Conservation (phyloP, 225 moss, liverwort and hornwort genomes). For the Asterella californica region DNA sequence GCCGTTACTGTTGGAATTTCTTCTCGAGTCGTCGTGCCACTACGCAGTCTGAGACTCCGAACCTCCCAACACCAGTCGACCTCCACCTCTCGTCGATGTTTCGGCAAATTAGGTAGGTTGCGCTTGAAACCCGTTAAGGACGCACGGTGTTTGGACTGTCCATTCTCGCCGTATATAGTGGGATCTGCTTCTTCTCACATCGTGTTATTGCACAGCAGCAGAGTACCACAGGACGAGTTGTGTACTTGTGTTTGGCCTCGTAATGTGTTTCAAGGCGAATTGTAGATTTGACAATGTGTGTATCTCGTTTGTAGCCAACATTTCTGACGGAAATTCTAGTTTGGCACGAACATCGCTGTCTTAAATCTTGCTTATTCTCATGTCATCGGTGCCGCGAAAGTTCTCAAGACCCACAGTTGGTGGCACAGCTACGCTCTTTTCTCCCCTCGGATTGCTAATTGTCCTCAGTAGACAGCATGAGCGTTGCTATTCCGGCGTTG, state of each 20-base stretch:
- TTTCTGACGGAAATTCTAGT: background rate
- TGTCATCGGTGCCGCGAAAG: background rate
- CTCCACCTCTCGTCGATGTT: conserved; percentile 3
- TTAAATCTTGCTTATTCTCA: background rate
- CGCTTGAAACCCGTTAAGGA: background rate
- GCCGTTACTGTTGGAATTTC: conserved; percentile 12
- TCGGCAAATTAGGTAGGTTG: conserved; percentile 24
- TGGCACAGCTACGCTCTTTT: background rate
- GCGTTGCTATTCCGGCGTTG: background rate
- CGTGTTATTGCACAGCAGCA: too few species aligned
- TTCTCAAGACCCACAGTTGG: background rate
- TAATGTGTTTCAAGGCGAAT: background rate
- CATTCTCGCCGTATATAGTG: background rate
- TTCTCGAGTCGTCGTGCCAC: conserved; percentile 13
- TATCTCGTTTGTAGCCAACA: background rate
- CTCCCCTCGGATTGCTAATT: background rate
- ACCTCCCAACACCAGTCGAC: background rate
- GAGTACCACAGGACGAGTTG: background rate
- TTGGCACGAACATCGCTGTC: background rate
- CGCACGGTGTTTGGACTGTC: background rate
- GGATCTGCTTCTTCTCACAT: background rate
- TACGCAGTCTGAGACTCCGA: conserved; percentile 14
- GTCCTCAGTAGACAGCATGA: background rate
- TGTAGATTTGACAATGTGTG: background rate
- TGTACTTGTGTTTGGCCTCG: background rate